Conservation (phyloP, 163 green algal genomes). For the Coccomyxa subellipsoidea region DNA sequence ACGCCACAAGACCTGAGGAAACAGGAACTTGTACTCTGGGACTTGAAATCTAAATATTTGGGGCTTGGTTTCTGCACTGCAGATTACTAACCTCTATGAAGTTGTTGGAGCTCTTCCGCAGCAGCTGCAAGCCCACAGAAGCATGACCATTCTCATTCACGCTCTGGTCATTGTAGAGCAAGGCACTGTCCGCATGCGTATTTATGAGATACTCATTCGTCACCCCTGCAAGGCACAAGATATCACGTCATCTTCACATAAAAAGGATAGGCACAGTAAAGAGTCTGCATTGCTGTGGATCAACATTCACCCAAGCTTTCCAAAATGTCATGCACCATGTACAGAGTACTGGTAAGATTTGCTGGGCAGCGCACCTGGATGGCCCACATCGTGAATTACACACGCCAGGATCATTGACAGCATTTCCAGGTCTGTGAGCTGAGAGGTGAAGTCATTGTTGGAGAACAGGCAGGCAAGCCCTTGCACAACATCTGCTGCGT, state of each 20-base stretch:
- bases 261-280: too few species aligned
- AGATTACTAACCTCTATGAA: conserved; percentile 47
- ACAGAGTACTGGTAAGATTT: neutral
- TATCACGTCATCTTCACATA: too few species aligned
- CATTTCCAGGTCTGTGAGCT: conserved; percentile 69
- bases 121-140: conserved; percentile 65
- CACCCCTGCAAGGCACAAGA: conserved; percentile 44
- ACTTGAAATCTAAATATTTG: too few species aligned
- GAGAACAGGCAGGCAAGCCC: conserved; percentile 58
- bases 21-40: too few species aligned
- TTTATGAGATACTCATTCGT: conserved; percentile 88
- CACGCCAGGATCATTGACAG: conserved; percentile 78
- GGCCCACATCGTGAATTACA: conserved; percentile 81
- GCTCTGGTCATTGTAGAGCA: conserved; percentile 74
- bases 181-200: conserved; percentile 54
- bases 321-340: neutral
- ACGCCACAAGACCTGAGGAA: too few species aligned
- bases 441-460: conserved; percentile 35
- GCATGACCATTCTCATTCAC: conserved; percentile 88
- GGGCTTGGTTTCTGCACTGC: too few species aligned
- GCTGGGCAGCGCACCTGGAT: conserved; percentile 47
- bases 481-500: conserved; percentile 85
- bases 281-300: too few species aligned
- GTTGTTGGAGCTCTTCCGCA: conserved; percentile 56
- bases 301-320: too few species aligned